Evolutionary conservation across 805 yeast genomes (phyloP).

Genomic region (Ogataea nonfermentans): DNA sequence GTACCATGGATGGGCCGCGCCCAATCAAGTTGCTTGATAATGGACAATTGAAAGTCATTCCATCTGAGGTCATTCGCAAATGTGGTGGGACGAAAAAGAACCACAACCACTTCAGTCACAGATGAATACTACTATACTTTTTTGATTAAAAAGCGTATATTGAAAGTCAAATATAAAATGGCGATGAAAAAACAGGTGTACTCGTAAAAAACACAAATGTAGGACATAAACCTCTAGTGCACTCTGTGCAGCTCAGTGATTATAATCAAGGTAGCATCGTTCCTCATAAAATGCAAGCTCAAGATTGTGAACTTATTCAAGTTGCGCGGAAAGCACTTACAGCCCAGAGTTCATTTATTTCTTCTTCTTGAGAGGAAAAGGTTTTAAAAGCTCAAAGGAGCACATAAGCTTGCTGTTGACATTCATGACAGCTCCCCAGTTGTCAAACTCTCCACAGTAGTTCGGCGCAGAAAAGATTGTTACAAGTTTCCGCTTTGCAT

Average conservation of each 20-base stretch:
- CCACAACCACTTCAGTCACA: slow-evolving; percentile 17
- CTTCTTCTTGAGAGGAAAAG: slow-evolving; percentile 29
- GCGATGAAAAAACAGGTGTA: slow-evolving; percentile 6
- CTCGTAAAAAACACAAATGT: slow-evolving; percentile 8
- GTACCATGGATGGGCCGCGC: slow-evolving; percentile 24
- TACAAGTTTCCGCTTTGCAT: slow-evolving; percentile 68
- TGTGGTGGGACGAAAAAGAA: slow-evolving; percentile 22
- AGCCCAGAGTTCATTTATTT: slow-evolving; percentile 5
- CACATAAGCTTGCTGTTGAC: slow-evolving; percentile 67
- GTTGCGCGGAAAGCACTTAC: background rate
- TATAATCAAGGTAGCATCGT: too few species aligned
- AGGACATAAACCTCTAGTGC: background rate
- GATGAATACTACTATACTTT: slow-evolving; percentile 1
- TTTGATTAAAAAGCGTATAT: slow-evolving; percentile 5
- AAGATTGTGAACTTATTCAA: slow-evolving; percentile 5
- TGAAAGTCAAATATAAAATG: slow-evolving; percentile 9
- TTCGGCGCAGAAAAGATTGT: slow-evolving; percentile 83
- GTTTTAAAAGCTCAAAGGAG: slow-evolving; percentile 68
- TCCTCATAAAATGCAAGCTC: slow-evolving; percentile 6
- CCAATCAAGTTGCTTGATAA: slow-evolving; percentile 23
- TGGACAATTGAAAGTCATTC: slow-evolving; percentile 24
- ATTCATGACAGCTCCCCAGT: slow-evolving; percentile 78
- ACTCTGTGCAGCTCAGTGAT: too few species aligned
- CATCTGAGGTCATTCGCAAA: slow-evolving; percentile 25
- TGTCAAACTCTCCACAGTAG: slow-evolving; percentile 78